Conservation (phyloP, 2,329 filamentous ascomycete genomes). For the Fulvia fulva region DNA sequence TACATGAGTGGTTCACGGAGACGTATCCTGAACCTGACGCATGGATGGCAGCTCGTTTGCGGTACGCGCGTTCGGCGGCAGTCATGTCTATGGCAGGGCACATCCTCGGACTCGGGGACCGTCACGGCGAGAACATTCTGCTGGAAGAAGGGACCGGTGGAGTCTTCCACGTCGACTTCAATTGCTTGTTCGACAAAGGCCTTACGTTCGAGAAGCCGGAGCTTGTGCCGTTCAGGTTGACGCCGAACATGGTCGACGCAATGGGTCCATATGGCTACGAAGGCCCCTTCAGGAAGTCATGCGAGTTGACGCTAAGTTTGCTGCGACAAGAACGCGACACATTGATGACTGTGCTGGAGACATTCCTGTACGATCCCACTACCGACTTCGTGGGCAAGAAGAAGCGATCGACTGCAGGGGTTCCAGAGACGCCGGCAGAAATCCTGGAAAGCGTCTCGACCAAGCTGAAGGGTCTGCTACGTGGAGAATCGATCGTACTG, state of each 20-base stretch:
- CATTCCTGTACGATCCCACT: constrained; percentile 95
- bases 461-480: constrained; percentile 79
- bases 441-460: constrained; percentile 85
- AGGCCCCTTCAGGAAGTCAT: constrained; percentile 82
- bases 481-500: constrained; percentile 84
- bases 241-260: constrained; percentile 97
- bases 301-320: constrained; percentile 80
- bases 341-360: constrained; percentile 93
- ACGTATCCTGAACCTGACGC: constrained; percentile 88
- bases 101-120: constrained; percentile 85
- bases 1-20: constrained; percentile 93
- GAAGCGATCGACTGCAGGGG: constrained; percentile 50
- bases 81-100: constrained; percentile 99
- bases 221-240: constrained; percentile 89
- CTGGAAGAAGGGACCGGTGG: constrained; percentile 92
- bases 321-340: constrained; percentile 91
- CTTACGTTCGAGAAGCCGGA: constrained; percentile 93
- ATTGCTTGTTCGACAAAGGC: constrained; percentile 98
- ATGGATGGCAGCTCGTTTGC: constrained; percentile 85
- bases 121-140: constrained; percentile 95
- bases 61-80: constrained; percentile 88
- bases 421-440: constrained; percentile 67
- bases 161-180: constrained; percentile 97
- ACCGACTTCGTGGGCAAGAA: constrained; percentile 80
- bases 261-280: constrained; percentile 95